phyloP scores from a whole-genome alignment of 108 stramenopile species.

The Skeletonema tropicum region DNA sequence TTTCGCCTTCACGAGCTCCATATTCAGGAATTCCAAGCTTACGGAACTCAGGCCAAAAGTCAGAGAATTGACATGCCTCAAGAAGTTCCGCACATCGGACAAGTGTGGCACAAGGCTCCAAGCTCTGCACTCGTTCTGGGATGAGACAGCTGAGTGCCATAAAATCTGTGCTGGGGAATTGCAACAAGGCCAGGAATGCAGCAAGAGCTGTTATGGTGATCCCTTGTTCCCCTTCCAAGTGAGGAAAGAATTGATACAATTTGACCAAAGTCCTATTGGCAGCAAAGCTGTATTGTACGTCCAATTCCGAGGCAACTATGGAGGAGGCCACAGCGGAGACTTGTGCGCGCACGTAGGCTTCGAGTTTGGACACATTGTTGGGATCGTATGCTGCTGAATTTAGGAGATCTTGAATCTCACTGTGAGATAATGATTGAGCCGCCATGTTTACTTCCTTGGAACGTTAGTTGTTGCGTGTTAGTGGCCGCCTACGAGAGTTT shows the following conservation, averaged over 20 bases:
- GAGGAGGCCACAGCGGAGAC: constrained; percentile 60
- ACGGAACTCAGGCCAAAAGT: constrained; percentile 74
- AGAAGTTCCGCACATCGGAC: constrained; percentile 62
- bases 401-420: constrained; percentile 46
- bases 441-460: neutral
- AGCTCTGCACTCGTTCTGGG: constrained; percentile 62
- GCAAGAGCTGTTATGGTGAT: constrained; percentile 45
- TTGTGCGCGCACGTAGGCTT: constrained; percentile 79
- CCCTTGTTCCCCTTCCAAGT: constrained; percentile 35
- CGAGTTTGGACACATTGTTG: constrained; percentile 59
- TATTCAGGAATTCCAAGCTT: constrained; percentile 53
- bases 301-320: constrained; percentile 38
- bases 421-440: constrained; percentile 32
- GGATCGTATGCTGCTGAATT: constrained; percentile 57
- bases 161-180: constrained; percentile 72
- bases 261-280: constrained; percentile 81
- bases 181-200: constrained; percentile 67
- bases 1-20: constrained; percentile 47
- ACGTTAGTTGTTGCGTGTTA: neutral
- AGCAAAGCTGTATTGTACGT: constrained; percentile 68
- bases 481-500: neutral
- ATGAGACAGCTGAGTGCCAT: constrained; percentile 75
- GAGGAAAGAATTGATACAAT: constrained; percentile 80
- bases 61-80: constrained; percentile 77
- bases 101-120: constrained; percentile 68